Conservation (phyloP, 495 filamentous ascomycete species). For the Parathielavia appendiculata region DNA sequence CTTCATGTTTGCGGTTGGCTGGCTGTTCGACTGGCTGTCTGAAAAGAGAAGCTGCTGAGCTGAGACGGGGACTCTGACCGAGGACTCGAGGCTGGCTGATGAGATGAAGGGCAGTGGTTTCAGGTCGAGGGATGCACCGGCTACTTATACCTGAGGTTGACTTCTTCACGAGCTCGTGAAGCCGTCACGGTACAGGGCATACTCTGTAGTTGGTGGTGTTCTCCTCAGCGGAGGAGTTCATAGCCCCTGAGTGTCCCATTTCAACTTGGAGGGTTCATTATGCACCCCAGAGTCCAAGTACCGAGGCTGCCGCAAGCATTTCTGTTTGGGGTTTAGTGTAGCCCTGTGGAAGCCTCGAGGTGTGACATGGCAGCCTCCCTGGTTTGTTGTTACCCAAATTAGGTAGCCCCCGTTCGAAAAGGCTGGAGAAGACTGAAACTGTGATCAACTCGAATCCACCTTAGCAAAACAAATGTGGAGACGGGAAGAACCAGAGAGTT, state of each 20-base stretch:
- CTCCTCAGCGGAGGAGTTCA: not conserved
- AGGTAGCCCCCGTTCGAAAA: too few relatives aligned
- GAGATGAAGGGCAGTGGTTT: not conserved
- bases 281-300: not conserved
- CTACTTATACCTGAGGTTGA: conserved; percentile 6
- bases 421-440: too few relatives aligned
- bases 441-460: too few relatives aligned
- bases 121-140: not conserved
- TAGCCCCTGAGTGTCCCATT: not conserved
- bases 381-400: not conserved
- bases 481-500: too few relatives aligned
- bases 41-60: not conserved
- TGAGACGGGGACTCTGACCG: not conserved
- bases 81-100: not conserved
- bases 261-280: not conserved
- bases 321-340: not conserved
- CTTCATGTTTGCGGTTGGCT: conserved; percentile 16
- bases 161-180: not conserved
- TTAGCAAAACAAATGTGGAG: too few relatives aligned
- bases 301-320: conserved; percentile 15
- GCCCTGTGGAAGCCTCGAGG: not conserved
- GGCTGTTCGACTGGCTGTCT: not conserved
- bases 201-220: not conserved
- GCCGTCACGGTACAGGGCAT: not conserved
- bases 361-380: too few relatives aligned